Conservation (phyloP, 495 filamentous ascomycete species). For the Penicillium pancosmium region DNA sequence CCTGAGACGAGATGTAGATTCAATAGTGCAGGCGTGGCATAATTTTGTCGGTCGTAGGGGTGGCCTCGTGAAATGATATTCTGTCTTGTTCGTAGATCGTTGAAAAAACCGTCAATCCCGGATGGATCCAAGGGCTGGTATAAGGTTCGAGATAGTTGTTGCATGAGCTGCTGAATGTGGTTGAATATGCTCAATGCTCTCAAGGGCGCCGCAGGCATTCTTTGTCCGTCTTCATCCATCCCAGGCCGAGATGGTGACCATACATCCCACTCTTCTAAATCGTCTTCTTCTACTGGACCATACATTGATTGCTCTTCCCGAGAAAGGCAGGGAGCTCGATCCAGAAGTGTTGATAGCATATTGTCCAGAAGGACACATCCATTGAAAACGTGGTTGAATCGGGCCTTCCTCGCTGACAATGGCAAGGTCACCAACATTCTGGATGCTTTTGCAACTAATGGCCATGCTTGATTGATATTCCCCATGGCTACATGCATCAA, state of each 20-base stretch:
- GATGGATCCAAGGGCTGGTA: not conserved
- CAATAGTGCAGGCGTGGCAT: constrained; percentile 20
- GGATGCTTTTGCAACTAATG: constrained; percentile 54
- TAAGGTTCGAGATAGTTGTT: constrained; percentile 3
- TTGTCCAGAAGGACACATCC: constrained; percentile 28
- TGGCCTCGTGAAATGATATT: not conserved
- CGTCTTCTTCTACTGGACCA: constrained; percentile 19
- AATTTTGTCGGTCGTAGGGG: constrained; percentile 6
- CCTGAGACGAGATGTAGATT: constrained; percentile 25
- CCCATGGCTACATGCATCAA: constrained; percentile 51
- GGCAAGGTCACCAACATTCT: constrained; percentile 42
- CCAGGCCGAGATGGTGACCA: constrained; percentile 10
- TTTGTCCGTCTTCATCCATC: not conserved
- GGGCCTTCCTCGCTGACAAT: constrained; percentile 5
- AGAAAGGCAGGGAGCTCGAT: constrained; percentile 15
- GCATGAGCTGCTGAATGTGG: constrained; percentile 14
- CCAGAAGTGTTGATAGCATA: constrained; percentile 19
- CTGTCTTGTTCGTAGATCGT: constrained; percentile 9
- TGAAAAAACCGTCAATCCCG: not conserved
- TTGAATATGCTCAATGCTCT: constrained; percentile 28
- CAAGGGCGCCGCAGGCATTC: constrained; percentile 10
- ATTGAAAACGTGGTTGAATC: constrained; percentile 25
- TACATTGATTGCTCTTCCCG: constrained; percentile 11
- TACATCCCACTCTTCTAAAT: constrained; percentile 29
- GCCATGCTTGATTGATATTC: constrained; percentile 47